Percentiles rank a stretch among this genome's conserved stretches.
These are phyloP conservation scores for Leucaena leucocephala DNA, from an alignment of 306 rosid species.

Conservation along the genomic window DNA sequence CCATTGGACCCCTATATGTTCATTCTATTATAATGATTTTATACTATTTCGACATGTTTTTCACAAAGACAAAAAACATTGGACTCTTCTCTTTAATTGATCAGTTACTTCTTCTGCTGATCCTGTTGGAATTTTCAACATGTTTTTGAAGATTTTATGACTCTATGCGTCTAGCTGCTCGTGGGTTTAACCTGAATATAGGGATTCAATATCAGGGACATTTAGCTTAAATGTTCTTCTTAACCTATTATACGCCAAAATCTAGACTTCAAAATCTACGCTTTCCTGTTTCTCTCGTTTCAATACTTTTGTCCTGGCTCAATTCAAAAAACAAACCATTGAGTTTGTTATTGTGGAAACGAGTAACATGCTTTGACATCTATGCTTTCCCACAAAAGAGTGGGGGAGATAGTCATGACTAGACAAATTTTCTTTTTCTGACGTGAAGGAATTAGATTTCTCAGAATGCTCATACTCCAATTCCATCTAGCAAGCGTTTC, in stretches of 20 bases:
- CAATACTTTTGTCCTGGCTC: not conserved
- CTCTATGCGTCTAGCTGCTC: constrained; percentile 7
- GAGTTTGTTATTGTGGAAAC: constrained; percentile 1
- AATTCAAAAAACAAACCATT: constrained; percentile 10
- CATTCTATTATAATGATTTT: not conserved
- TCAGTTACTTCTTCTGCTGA: constrained; percentile 16
- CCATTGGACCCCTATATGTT: not conserved
- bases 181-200: not conserved
- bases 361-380: not conserved
- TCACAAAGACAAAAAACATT: not conserved
- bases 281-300: constrained; percentile 7
- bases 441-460: not conserved
- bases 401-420: not conserved
- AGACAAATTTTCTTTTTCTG: not conserved
- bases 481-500: constrained; percentile 1
- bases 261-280: constrained; percentile 8
- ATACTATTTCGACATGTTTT: constrained; percentile 15
- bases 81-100: constrained; percentile 6
- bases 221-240: not conserved
- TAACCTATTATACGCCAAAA: not conserved
- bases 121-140: constrained; percentile 22
- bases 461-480: not conserved
- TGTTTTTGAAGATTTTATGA: constrained; percentile 2
- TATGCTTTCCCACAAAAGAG: not conserved
- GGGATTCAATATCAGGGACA: not conserved